Evolutionary conservation across 495 filamentous ascomycete species (phyloP).

Genomic region (Penicillium bovifimosum): DNA sequence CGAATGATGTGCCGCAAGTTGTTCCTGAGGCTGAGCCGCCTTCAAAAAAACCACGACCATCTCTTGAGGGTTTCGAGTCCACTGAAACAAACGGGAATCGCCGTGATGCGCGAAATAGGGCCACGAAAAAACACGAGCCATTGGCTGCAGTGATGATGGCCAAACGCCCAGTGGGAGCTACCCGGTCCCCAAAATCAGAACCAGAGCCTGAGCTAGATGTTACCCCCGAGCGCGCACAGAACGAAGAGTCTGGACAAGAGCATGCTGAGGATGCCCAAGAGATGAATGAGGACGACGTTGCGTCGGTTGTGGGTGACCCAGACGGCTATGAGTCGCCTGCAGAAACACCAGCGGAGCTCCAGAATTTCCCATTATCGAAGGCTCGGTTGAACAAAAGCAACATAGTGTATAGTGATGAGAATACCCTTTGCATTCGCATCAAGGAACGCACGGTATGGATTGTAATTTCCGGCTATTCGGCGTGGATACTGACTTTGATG

Average conservation of each 20-base stretch:
- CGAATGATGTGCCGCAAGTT: constrained; percentile 13
- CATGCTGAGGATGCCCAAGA: constrained; percentile 10
- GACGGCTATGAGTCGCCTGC: constrained; percentile 35
- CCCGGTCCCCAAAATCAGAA: constrained; percentile 3
- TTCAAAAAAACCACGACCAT: constrained; percentile 32
- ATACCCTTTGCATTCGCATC: constrained; percentile 38
- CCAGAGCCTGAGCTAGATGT: constrained; percentile 1
- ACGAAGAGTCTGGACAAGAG: constrained; percentile 20
- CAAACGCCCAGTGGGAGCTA: constrained; percentile 2
- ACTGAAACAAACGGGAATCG: constrained; percentile 9
- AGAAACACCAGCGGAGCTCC: constrained; percentile 27
- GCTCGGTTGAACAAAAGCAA: constrained; percentile 35
- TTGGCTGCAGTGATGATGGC: constrained; percentile 9
- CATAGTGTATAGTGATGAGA: constrained; percentile 38
- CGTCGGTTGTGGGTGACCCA: constrained; percentile 22
- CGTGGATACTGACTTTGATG: constrained; percentile 13
- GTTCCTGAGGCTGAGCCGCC: constrained; percentile 29
- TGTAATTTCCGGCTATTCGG: no score
- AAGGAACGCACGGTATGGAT: constrained; percentile 38
- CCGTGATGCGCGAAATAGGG: constrained; percentile 17
- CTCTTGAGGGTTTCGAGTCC: constrained; percentile 18
- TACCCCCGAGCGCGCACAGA: constrained; percentile 13
- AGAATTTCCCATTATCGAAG: constrained; percentile 43
- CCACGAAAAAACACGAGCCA: constrained; percentile 21
- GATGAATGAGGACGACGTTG: constrained; percentile 23